Base-by-base conservation (phyloP, 2,329 filamentous ascomycete genomes). In the Rutstroemia sydowiana region DNA sequence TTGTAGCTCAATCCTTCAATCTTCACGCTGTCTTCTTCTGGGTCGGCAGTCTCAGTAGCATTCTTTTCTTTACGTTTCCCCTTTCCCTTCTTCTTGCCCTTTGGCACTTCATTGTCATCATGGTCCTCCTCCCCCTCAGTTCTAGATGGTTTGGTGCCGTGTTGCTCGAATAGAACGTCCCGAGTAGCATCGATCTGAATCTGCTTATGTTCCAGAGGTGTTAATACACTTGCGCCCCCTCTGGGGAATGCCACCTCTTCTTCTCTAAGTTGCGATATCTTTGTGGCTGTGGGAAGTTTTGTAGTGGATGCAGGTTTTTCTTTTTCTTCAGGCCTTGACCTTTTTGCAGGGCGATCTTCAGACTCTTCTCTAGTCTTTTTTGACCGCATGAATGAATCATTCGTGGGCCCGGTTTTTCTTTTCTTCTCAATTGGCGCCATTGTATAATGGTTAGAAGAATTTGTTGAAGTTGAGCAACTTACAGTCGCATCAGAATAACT, bases 191-290 rank as follows among this genome's bases (percentile, higher is more conserved):
- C 87, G 53, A 95, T 85, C 63, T 93, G 86, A 57, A 98, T 97
- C 70, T 97, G 89, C 72, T 95, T 96, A 67, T 95, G 87, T 69
- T 98, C 93, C 47, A 98, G 75, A 18, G 93, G 91, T 2, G 93
- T 96, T 66, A 98, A 73, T 48, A 95, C 77, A 65, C 88, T 95
- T 48, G 83, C 92, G 40, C 93, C 95, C 51, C 93, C 93, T 76
- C 93, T 82, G 60, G 93, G 92, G 64, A 98, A 98, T 41, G 92
- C 77, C 31, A 84, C 84, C 66, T 96, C 93, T 59, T 97, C 93
- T 59, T 93, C 85, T 67, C 77, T 82, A 65, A 34, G 76, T 75
- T 50, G 78, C 66, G 28, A 72, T 48, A 68, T 58, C 53, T 67
- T 66, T 23, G 62, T 56, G 5, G 57, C 52, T 37, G 53, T 44